Evolutionary conservation across 2,329 filamentous ascomycete species (phyloP), one percentile per base, ranked within the genome.

Genomic region (Colletotrichum agaves): DNA sequence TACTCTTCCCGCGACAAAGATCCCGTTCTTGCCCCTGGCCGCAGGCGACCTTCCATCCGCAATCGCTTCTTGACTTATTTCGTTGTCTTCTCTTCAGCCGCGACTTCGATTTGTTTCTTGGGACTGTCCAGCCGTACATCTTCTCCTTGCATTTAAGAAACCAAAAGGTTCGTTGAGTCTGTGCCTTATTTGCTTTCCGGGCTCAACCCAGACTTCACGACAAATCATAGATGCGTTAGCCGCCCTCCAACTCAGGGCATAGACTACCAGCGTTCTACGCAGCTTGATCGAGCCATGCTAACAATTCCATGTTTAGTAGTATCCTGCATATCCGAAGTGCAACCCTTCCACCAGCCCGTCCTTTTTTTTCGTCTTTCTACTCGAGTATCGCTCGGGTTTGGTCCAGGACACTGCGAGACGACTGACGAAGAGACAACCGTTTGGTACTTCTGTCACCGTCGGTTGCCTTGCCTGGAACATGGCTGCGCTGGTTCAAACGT

Each of bases 401-500:
- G 41, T 21, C 17, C 13, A 58, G n/a, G 44, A 41, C 47, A 35
- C 27, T 35, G 47, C n/a, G 10, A 58, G n/a, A 50, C 44, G 60
- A 49, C 61, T 46, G 53, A 43, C 39, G 46, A 58, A 67, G 47
- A 39, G 57, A 35, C 27, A 52, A 39, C 53, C 37, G 64, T 49
- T 64, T 19, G 53, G 39, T 46, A 55, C 61, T 63, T 53, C 47
- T 50, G 12, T 21, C 19, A 17, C 43, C 13, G 46, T 35, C 53
- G 60, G 39, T 47, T 59, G 37, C 39, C 64, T 47, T 59, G 37
- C 39, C 64, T 53, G 55, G 84, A 91, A 78, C 79, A 95, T 96
- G 93, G 92, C 92, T 84, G 91, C 92, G 80, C 85, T 95, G 84
- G 91, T 94, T 76, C 93, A 95, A 82, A 89, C 91, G 70, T 92